Conservation (phyloP, 164 flowering plant species). For the Akebia trifoliata region DNA sequence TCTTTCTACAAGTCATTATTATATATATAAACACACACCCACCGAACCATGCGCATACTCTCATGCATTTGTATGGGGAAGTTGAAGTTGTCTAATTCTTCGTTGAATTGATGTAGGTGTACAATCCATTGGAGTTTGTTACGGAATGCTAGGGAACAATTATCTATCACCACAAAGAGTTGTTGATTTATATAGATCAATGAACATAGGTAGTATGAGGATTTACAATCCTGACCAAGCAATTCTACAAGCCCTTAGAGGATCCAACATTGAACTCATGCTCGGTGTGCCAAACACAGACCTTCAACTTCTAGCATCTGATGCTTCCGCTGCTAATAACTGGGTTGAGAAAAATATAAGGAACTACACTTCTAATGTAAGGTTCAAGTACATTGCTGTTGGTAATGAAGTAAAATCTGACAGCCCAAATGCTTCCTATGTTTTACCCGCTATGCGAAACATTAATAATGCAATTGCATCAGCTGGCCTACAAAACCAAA, state of each 20-base stretch:
- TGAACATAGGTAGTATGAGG: slow-evolving; percentile 27
- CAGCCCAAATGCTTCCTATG: slow-evolving; percentile 13
- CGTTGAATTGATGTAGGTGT: too few species aligned
- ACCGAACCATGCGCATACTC: too few species aligned
- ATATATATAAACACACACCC: too few species aligned
- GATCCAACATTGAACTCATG: slow-evolving; percentile 38
- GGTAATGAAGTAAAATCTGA: slow-evolving; percentile 43
- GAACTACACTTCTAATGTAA: slow-evolving; percentile 22
- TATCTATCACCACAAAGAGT: too few species aligned
- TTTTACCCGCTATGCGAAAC: slow-evolving; percentile 38
- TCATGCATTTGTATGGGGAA: too few species aligned
- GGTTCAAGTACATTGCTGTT: slow-evolving; percentile 35
- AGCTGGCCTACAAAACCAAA: slow-evolving; percentile 21
- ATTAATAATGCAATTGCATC: slow-evolving; percentile 21
- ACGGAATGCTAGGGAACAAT: too few species aligned
- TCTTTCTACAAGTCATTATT: too few species aligned
- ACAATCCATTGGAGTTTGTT: too few species aligned
- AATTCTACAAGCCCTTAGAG: slow-evolving; percentile 33
- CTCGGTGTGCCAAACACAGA: slow-evolving; percentile 33
- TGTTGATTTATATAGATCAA: too few species aligned
- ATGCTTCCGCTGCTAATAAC: slow-evolving; percentile 22
- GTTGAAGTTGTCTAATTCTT: too few species aligned
- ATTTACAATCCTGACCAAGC: slow-evolving; percentile 32
- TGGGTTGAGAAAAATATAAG: slow-evolving; percentile 38
- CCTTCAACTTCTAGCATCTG: slow-evolving; percentile 29